These are phyloP conservation scores for Neckera pumila DNA, from an alignment of 225 moss, liverwort and hornwort genomes.

Conservation along the genomic window DNA sequence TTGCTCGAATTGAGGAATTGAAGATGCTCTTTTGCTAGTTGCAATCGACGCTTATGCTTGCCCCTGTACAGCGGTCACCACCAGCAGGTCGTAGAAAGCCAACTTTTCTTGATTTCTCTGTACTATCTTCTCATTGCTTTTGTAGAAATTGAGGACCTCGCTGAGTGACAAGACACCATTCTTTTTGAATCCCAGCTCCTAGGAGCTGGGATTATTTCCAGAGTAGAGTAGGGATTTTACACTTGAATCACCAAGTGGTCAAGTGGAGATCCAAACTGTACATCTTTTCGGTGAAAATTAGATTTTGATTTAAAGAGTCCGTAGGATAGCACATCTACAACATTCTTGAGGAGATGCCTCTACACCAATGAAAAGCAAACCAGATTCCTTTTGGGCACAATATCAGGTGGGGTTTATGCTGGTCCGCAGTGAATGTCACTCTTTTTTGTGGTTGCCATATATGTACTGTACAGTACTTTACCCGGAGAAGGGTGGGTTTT, in stretches of 20 bases:
- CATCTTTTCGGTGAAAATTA: background rate
- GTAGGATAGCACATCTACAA: background rate
- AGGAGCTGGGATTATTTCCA: background rate
- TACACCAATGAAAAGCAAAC: background rate
- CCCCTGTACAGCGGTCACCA: conserved; percentile 10
- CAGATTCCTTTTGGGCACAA: background rate
- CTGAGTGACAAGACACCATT: background rate
- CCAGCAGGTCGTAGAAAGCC: background rate
- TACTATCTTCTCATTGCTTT: background rate
- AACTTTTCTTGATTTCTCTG: background rate
- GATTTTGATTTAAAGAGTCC: background rate
- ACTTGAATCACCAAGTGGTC: conserved; percentile 13
- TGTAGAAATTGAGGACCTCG: background rate
- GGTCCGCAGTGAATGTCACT: background rate
- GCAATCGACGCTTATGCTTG: background rate
- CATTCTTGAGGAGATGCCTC: background rate
- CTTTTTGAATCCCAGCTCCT: background rate
- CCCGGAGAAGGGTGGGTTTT: background rate
- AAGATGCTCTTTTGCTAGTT: conserved; percentile 84
- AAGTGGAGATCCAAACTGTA: conserved; percentile 5
- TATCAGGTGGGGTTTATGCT: background rate
- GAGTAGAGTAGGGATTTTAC: background rate
- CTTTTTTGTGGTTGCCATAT: background rate
- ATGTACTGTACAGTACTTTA: background rate
- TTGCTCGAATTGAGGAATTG: conserved; percentile 82